These are phyloP conservation scores for Corchorus olitorius DNA, from an alignment of 345 rosid genomes.

Conservation along the genomic window DNA sequence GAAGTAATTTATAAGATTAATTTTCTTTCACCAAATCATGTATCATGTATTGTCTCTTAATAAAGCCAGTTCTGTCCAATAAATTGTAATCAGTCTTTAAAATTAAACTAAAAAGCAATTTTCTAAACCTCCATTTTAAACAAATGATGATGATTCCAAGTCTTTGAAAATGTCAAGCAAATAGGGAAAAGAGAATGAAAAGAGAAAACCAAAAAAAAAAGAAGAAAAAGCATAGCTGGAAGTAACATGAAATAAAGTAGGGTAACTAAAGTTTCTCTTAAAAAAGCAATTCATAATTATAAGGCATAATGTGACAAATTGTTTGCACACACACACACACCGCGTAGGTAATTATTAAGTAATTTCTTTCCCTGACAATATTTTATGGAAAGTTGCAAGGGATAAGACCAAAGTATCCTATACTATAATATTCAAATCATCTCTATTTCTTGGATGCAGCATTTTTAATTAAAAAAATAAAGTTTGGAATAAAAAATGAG, in stretches of 20 bases:
- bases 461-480: not conserved
- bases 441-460: not conserved
- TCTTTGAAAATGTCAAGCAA: not conserved
- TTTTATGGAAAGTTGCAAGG: not conserved
- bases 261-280: not conserved
- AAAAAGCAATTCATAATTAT: constrained; percentile 5
- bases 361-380: not conserved
- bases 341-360: not conserved
- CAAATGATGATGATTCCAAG: not conserved
- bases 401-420: not conserved
- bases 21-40: too few species aligned
- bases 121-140: too few species aligned
- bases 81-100: too few species aligned
- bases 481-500: not conserved
- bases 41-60: too few species aligned
- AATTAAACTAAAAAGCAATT: too few species aligned
- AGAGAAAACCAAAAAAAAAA: not conserved
- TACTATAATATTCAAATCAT: not conserved
- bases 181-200: not conserved
- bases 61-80: too few species aligned
- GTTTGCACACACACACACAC: not conserved
- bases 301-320: constrained; percentile 15
- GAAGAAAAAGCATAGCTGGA: not conserved
- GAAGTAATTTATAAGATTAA: too few species aligned
- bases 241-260: not conserved